Evolutionary conservation across 352 stramenopile genomes (phyloP), one percentile per base, ranked within the genome.

Genomic region (Sclerospora graminicola): DNA sequence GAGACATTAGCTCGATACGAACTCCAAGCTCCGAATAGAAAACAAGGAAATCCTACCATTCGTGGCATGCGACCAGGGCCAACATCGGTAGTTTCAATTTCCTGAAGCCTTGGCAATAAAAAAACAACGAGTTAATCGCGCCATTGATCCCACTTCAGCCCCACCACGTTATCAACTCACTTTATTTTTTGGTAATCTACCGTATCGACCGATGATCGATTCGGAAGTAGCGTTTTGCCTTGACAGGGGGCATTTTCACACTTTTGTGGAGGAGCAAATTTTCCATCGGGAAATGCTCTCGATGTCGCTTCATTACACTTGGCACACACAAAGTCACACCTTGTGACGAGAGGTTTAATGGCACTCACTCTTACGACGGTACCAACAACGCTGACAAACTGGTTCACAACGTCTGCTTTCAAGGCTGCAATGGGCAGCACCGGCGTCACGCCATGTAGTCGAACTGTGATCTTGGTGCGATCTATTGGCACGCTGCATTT

Each of bases 181-280:
- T 88, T 87, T 47, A 92, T 85, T 46, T 82, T 86, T 51, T 97
- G 88, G 48, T 77, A 96, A 54, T 97, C 88, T 15, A 94, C 76
- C 0, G 86, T 95, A 38, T 89, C 67, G 9, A 91, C 86, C 4
- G 82, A 86, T 28, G 81, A 79, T 6, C 86, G 69, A 36, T 92
- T 74, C 18, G 91, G 77, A 20, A 94, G 51, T 43, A 97, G 41
- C 11, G 56, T 76, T n/a, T 57, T 54, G 21, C 70, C 69, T 35
- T 73, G 59, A 26, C 82, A 94, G 0, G 66, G 57, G 13, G 54
- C 41, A 36, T 84, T 82, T 18, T 74, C 71, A 58, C 83, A 94
- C 11, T 51, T 36, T 9, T 54, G 57, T 2, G 83, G 83, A 11
- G 77, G 71, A 16, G 69, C 55, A 52, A 80, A 94, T 35, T 94